Conservation (phyloP, 768 basidiomycete genomes). For the Neoboletus magnificus region DNA sequence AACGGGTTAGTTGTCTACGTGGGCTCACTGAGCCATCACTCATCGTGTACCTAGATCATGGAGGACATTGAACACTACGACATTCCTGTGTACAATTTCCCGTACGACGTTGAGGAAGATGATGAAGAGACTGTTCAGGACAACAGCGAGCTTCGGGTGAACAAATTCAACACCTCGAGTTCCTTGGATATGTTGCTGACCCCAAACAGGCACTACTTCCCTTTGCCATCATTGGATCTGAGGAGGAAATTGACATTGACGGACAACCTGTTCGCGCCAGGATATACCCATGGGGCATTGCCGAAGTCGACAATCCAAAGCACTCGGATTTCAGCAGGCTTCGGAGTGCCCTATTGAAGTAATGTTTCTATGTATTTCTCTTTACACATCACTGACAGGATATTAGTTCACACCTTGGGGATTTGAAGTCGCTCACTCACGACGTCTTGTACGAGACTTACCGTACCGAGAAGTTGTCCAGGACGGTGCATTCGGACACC, state of each 20-base stretch:
- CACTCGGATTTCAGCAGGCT: constrained; percentile 98
- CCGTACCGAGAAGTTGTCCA: constrained; percentile 94
- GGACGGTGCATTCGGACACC: constrained; percentile 79
- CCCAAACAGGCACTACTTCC: constrained; percentile 74
- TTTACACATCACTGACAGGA: constrained; percentile 7
- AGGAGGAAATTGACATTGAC: constrained; percentile 93
- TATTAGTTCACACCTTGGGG: constrained; percentile 84
- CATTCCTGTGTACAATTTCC: constrained; percentile 99
- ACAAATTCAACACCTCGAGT: constrained; percentile 22
- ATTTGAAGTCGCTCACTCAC: constrained; percentile 91
- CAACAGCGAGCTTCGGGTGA: constrained; percentile 89
- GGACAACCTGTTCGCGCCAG: constrained; percentile 90
- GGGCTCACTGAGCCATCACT: constrained; percentile 1
- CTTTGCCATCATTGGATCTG: constrained; percentile 95
- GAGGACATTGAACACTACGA: constrained; percentile 99
- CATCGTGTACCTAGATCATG: constrained; percentile 70
- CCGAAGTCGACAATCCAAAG: constrained; percentile 98
- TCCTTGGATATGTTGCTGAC: constrained; percentile 5
- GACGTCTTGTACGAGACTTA: constrained; percentile 96
- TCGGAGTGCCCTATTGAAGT: constrained; percentile 89
- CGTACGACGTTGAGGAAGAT: constrained; percentile 98
- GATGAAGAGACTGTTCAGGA: constrained; percentile 98
- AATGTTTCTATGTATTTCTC: constrained; percentile 20
- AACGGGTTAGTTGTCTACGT: constrained; percentile 53
- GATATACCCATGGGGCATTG: constrained; percentile 98